Evolutionary conservation across 306 rosid species (phyloP).

Genomic region (Geum urbanum): DNA sequence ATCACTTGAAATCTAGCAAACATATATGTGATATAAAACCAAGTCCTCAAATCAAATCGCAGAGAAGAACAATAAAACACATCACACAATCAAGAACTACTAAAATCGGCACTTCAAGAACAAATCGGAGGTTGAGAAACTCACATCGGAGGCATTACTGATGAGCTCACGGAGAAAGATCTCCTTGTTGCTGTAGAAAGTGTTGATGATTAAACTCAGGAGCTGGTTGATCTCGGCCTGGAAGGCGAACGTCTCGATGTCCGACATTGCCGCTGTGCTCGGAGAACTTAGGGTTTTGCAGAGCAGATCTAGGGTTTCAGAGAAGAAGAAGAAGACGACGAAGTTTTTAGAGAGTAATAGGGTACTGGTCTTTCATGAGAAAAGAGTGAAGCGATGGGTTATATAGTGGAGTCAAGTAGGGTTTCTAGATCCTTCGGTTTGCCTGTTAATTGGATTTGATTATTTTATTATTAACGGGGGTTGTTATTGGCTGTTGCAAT

Average conservation of each 20-base stretch:
- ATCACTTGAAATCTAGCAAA: neutral
- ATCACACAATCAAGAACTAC: neutral
- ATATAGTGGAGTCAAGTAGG: slow-evolving; percentile 40
- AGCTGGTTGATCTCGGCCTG: slow-evolving; percentile 98
- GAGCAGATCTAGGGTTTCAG: slow-evolving; percentile 27
- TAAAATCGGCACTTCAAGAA: neutral
- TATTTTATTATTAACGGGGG: neutral
- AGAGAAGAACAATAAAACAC: neutral
- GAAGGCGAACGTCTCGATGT: slow-evolving; percentile 73
- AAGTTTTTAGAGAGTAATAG: neutral
- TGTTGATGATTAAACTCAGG: slow-evolving; percentile 80
- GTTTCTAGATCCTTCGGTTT: slow-evolving; percentile 77
- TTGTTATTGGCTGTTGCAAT: neutral
- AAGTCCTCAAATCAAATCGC: neutral
- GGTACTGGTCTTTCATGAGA: neutral
- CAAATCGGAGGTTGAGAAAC: neutral
- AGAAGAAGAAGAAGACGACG: neutral
- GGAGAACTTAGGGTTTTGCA: neutral
- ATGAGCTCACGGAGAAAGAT: slow-evolving; percentile 84
- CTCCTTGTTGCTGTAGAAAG: slow-evolving; percentile 94
- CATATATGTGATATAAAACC: neutral
- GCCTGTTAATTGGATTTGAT: neutral
- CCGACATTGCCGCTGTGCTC: slow-evolving; percentile 40
- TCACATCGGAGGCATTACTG: slow-evolving; percentile 76
- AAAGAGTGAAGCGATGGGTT: neutral